phyloP scores from a whole-genome alignment of 192 early-diverging fungal species.

The Physocladia obscura region DNA sequence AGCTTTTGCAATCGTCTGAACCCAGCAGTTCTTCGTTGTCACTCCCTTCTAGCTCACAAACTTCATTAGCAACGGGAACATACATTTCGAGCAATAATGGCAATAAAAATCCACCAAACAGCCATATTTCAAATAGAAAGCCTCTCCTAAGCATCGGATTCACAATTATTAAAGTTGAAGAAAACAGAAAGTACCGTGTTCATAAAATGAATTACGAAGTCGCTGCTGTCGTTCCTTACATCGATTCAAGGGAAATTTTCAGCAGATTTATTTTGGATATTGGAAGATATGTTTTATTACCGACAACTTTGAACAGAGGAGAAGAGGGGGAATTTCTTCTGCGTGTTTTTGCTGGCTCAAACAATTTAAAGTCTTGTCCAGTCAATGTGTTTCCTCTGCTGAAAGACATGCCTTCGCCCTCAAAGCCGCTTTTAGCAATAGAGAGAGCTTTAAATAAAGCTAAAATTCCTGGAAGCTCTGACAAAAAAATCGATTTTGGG shows the following conservation, averaged over 20 bases:
- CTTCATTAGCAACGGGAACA: neutral
- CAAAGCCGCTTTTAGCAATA: neutral
- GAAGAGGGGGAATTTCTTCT: slow-evolving; percentile 42
- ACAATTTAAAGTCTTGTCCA: neutral
- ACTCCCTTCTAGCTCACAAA: neutral
- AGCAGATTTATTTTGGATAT: slow-evolving; percentile 13
- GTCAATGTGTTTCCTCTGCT: neutral
- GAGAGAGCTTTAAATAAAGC: neutral
- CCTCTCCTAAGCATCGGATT: slow-evolving; percentile 40
- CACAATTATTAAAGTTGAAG: slow-evolving; percentile 32
- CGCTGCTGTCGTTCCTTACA: slow-evolving; percentile 37
- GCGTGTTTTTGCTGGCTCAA: neutral
- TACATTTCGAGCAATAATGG: neutral
- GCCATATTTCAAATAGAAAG: neutral
- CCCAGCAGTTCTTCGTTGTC: neutral
- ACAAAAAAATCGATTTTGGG: neutral
- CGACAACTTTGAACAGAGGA: slow-evolving; percentile 36
- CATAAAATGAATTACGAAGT: slow-evolving; percentile 42
- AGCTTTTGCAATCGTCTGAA: too few relatives aligned
- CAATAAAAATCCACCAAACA: neutral
- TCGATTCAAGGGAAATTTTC: slow-evolving; percentile 44
- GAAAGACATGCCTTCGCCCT: slow-evolving; percentile 13
- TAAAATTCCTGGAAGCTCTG: neutral
- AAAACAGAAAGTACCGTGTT: slow-evolving; percentile 45
- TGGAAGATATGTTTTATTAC: slow-evolving; percentile 44